Evolutionary conservation across 176 grass and related monocot species (phyloP).

Genomic region (Thinopyrum elongatum): DNA sequence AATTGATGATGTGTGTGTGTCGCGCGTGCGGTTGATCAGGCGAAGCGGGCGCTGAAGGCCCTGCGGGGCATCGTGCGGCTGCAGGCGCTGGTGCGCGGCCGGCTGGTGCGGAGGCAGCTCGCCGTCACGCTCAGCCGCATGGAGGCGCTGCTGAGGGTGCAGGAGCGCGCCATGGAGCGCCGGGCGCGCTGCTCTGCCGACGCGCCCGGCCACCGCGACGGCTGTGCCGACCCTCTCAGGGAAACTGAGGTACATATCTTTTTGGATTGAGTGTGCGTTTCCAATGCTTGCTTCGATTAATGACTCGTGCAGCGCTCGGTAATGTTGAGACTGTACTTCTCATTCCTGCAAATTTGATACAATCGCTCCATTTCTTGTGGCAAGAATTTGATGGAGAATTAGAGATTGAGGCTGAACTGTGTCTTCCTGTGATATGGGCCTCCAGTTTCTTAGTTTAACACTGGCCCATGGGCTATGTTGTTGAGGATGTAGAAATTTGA

Average conservation of each 20-base stretch:
- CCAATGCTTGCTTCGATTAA: neutral
- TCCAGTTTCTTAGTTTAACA: too few relatives aligned
- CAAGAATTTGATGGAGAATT: neutral
- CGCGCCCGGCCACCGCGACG: conserved; percentile 1
- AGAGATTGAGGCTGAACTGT: too few relatives aligned
- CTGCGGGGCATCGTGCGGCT: conserved; percentile 86
- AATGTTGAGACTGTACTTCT: neutral
- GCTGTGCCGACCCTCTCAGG: conserved; percentile 13
- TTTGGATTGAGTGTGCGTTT: neutral
- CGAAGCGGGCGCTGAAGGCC: conserved; percentile 81
- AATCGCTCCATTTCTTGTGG: neutral
- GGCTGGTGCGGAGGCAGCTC: conserved; percentile 71
- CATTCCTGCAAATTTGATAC: neutral
- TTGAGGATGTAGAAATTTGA: too few relatives aligned
- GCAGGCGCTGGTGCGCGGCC: conserved; percentile 81
- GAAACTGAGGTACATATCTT: conserved; percentile 13
- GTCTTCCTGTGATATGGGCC: neutral
- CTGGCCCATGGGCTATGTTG: neutral
- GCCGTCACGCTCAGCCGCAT: conserved; percentile 86
- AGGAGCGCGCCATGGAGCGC: conserved; percentile 75
- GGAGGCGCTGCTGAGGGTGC: conserved; percentile 76
- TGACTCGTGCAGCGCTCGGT: neutral
- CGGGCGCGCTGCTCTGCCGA: conserved; percentile 46
- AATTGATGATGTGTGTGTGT: too few relatives aligned
- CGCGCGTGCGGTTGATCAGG: conserved; percentile 32